phyloP scores from a whole-genome alignment of 164 flowering plant genomes.

The Umbilicus rupestris region DNA sequence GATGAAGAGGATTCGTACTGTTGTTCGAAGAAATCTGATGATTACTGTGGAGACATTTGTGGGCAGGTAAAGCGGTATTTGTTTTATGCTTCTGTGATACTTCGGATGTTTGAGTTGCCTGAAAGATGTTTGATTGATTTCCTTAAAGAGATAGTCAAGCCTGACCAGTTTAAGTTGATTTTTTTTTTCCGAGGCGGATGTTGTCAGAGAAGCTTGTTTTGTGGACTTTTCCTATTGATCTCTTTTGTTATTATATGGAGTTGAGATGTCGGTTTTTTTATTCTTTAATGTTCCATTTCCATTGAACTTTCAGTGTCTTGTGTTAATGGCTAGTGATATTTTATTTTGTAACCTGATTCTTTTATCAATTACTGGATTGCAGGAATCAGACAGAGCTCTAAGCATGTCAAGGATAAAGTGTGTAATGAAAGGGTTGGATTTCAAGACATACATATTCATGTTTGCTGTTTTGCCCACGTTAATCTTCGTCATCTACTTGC shows the following conservation, averaged over 20 bases:
- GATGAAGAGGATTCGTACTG: not conserved
- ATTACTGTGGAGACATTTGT: conserved; percentile 4
- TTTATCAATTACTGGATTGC: not conserved
- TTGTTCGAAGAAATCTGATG: conserved; percentile 9
- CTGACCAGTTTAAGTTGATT: too few species aligned
- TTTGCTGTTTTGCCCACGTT: conserved; percentile 8
- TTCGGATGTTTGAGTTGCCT: not conserved
- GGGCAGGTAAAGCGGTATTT: conserved; percentile 6
- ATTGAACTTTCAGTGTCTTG: not conserved
- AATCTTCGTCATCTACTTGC: not conserved
- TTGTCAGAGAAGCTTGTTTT: too few species aligned
- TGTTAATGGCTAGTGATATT: not conserved
- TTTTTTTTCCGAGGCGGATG: too few species aligned
- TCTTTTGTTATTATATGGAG: too few species aligned
- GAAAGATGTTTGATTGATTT: too few species aligned
- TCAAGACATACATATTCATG: conserved; percentile 4
- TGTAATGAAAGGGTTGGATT: conserved; percentile 7
- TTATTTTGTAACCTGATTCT: not conserved
- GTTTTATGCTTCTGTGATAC: not conserved
- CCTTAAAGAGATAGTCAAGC: too few species aligned
- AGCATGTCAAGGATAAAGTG: conserved; percentile 7
- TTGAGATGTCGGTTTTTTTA: not conserved
- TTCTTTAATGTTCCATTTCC: not conserved
- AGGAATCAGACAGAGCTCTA: conserved; percentile 5
- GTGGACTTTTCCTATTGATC: too few species aligned